Evolutionary conservation across 225 moss, liverwort and hornwort genomes (phyloP).

Genomic region (Polytrichum formosum): DNA sequence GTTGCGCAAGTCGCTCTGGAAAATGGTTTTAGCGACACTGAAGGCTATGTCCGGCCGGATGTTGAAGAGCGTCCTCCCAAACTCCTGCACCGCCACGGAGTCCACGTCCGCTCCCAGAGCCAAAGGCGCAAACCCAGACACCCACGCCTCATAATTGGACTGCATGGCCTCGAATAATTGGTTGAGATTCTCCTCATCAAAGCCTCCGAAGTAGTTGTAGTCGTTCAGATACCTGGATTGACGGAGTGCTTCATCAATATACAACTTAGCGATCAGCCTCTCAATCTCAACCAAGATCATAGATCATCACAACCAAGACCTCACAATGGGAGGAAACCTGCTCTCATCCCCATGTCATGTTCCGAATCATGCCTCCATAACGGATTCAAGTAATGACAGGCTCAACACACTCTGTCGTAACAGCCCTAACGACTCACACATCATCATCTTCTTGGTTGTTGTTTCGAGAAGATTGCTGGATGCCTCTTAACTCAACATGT

Average conservation of each 20-base stretch:
- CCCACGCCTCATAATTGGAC: slow-evolving; percentile 82
- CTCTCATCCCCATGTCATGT: no score
- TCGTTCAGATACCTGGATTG: slow-evolving; percentile 70
- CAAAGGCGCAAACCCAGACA: slow-evolving; percentile 78
- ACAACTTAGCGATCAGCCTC: neutral
- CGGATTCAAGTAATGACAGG: neutral
- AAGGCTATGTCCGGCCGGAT: slow-evolving; percentile 90
- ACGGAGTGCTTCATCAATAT: neutral
- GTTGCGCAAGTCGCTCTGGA: slow-evolving; percentile 69
- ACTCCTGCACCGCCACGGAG: slow-evolving; percentile 75
- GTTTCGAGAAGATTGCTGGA: no score
- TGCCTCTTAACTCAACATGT: no score
- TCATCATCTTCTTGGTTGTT: neutral
- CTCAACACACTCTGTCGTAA: neutral
- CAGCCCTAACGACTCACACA: neutral
- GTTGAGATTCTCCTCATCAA: slow-evolving; percentile 81
- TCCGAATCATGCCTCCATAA: neutral
- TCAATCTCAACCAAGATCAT: neutral
- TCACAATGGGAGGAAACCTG: neutral
- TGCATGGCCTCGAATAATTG: slow-evolving; percentile 87
- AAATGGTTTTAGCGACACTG: slow-evolving; percentile 80
- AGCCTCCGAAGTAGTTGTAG: slow-evolving; percentile 75
- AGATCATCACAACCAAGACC: neutral
- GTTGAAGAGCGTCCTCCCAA: slow-evolving; percentile 81
- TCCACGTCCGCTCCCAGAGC: slow-evolving; percentile 86